Percentiles rank a stretch among this genome's conserved stretches.
Evolutionary conservation across 2,329 filamentous ascomycete species (phyloP).

Genomic region (Graphilbum fragrans): DNA sequence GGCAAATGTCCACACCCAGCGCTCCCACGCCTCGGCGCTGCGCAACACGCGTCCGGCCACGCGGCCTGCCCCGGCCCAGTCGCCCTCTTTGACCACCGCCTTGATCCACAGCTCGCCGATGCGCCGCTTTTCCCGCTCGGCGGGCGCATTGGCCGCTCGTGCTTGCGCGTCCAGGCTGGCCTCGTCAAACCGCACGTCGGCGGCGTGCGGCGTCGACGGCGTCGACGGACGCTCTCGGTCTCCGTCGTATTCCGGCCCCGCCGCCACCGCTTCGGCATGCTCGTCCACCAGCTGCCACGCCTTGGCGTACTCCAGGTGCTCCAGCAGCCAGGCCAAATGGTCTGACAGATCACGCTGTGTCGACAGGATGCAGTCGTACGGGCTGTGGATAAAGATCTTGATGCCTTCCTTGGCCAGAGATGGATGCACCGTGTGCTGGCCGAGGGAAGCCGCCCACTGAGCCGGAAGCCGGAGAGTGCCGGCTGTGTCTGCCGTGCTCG

Average conservation of each 20-base stretch:
- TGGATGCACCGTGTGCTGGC: slow-evolving; percentile 39
- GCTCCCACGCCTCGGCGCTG: slow-evolving; percentile 76
- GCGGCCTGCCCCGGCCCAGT: slow-evolving; percentile 70
- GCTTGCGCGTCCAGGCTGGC: slow-evolving; percentile 51
- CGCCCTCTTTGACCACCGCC: slow-evolving; percentile 60
- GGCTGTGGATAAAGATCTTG: slow-evolving; percentile 88
- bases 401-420: slow-evolving; percentile 42
- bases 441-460: no score
- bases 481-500: slow-evolving; percentile 23
- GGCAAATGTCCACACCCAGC: slow-evolving; percentile 90
- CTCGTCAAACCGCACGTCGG: slow-evolving; percentile 60
- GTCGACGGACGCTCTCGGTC: slow-evolving; percentile 7
- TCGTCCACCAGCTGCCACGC: slow-evolving; percentile 85
- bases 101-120: slow-evolving; percentile 92
- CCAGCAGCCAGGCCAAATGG: slow-evolving; percentile 74
- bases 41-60: slow-evolving; percentile 74
- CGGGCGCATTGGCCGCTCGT: slow-evolving; percentile 46
- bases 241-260: slow-evolving; percentile 11
- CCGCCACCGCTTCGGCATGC: slow-evolving; percentile 60
- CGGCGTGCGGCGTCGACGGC: slow-evolving; percentile 21
- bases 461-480: slow-evolving; percentile 9
- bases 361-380: slow-evolving; percentile 90
- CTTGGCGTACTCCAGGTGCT: slow-evolving; percentile 67
- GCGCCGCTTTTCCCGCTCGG: slow-evolving; percentile 76
- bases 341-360: slow-evolving; percentile 79